Evolutionary conservation across 306 rosid species (phyloP).

Genomic region (Erythrophleum fordii): DNA sequence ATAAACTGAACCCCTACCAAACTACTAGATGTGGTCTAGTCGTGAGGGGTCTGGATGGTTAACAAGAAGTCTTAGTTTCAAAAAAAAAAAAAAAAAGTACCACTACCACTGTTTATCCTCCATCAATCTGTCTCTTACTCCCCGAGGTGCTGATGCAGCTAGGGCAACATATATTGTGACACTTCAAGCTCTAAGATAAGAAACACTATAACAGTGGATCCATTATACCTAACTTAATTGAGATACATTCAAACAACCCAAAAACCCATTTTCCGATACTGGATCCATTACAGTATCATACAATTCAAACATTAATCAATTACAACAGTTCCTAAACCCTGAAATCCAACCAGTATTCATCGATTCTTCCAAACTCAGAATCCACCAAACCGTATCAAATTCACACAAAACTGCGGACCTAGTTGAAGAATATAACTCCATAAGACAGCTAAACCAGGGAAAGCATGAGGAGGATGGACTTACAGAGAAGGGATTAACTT

Average conservation of each 20-base stretch:
- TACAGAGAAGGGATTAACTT: conserved; percentile 92
- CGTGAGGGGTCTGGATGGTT: no score
- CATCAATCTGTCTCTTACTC: no score
- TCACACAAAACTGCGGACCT: conserved; percentile 29
- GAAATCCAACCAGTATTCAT: conserved; percentile 2
- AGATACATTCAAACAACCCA: conserved; percentile 13
- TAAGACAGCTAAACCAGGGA: neutral
- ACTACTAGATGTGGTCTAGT: no score
- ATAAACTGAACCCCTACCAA: no score
- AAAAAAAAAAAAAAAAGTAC: no score
- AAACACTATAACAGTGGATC: no score
- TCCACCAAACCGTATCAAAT: conserved; percentile 30
- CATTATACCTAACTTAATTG: neutral
- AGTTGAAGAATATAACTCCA: conserved; percentile 34
- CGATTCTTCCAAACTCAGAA: neutral
- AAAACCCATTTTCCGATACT: conserved; percentile 32
- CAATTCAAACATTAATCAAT: conserved; percentile 42
- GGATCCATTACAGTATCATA: conserved; percentile 33
- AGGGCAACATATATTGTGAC: no score
- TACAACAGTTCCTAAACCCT: conserved; percentile 3
- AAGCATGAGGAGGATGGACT: conserved; percentile 33
- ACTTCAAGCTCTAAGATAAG: no score
- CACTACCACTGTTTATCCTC: no score
- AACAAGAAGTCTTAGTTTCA: no score
- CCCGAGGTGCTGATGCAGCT: no score